phyloP scores from a whole-genome alignment of 1,139 yeast genomes.

The Geotrichum candidum region DNA sequence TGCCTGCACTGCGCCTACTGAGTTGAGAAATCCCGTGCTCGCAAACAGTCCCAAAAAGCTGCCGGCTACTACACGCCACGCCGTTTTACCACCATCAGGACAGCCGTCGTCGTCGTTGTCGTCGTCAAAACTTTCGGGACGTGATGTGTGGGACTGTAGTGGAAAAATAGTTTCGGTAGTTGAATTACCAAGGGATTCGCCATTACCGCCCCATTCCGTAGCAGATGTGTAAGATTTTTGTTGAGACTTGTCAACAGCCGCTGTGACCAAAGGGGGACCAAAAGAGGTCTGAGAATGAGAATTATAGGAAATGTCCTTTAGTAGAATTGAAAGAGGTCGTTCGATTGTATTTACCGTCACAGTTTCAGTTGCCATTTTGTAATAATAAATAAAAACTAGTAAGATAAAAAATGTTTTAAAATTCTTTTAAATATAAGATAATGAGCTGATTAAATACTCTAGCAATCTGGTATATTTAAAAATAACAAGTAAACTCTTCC shows the following conservation, averaged over 20 bases:
- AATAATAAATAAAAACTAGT: no score
- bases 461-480: no score
- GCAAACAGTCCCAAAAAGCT: constrained; percentile 57
- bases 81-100: constrained; percentile 54
- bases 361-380: background rate
- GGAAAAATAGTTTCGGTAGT: background rate
- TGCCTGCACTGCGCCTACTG: constrained; percentile 64
- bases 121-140: background rate
- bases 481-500: no score
- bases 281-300: background rate
- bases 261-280: background rate
- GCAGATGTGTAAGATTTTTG: background rate
- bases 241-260: background rate
- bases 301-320: background rate
- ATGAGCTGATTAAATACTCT: no score
- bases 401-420: no score
- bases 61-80: constrained; percentile 54
- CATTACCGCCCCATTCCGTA: background rate
- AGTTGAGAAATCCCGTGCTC: constrained; percentile 59
- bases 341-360: background rate
- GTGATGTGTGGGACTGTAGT: background rate
- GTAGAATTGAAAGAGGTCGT: background rate
- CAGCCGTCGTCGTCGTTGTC: constrained; percentile 7
- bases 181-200: background rate
- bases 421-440: no score